These are phyloP conservation scores for Debaryomycetaceae sp. DNA, from an alignment of 1,139 yeast species.

Conservation along the genomic window DNA sequence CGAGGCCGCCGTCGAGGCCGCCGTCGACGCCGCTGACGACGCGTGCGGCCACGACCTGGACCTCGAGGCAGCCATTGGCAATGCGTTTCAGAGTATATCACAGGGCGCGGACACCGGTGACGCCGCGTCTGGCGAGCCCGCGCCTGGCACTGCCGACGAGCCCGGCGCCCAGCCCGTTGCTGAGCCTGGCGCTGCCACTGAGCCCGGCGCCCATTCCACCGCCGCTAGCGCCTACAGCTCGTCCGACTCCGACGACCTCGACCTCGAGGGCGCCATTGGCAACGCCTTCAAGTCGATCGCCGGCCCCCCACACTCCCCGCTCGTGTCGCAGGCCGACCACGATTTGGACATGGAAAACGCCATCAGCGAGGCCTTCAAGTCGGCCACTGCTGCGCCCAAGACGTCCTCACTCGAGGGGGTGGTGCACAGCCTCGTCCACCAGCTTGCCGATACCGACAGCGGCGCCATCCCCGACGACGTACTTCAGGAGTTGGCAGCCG, in stretches of 20 bases:
- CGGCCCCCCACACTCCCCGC: no score
- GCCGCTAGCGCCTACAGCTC: no score
- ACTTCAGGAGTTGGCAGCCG: slow-evolving; percentile 29
- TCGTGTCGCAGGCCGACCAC: slow-evolving; percentile 13
- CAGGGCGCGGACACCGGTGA: no score
- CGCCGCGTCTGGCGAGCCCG: no score
- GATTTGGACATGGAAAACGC: slow-evolving; percentile 26
- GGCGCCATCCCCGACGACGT: slow-evolving; percentile 18
- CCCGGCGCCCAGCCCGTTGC: no score
- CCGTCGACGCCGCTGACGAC: background rate
- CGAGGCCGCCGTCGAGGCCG: background rate
- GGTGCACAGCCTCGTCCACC: slow-evolving; percentile 17
- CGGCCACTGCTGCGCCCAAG: no score
- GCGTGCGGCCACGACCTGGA: slow-evolving; percentile 6
- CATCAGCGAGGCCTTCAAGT: slow-evolving; percentile 31
- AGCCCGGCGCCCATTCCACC: slow-evolving; percentile 1
- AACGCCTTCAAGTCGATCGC: slow-evolving; percentile 15
- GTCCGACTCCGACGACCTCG: slow-evolving; percentile 7
- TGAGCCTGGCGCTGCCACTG: slow-evolving; percentile 7
- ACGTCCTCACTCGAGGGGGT: no score
- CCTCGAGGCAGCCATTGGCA: slow-evolving; percentile 18
- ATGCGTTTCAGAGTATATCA: slow-evolving; percentile 14
- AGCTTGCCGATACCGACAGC: slow-evolving; percentile 6
- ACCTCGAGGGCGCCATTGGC: slow-evolving; percentile 18
- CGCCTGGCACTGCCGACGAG: no score